Evolutionary conservation across 208 protist species (phyloP).

Genomic region (Trypanosoma melophagium): DNA sequence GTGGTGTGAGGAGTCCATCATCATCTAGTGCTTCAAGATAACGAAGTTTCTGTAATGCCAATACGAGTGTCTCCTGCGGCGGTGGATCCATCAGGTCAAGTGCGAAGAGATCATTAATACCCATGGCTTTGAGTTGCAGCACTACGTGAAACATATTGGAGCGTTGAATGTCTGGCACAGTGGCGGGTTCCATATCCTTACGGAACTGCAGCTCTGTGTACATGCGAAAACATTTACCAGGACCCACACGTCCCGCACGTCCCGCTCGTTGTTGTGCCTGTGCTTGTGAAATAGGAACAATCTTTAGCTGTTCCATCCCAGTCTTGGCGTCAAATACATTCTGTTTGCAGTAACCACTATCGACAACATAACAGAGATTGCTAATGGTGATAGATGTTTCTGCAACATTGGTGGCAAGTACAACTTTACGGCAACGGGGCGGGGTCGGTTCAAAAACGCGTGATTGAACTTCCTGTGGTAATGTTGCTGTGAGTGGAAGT

Average conservation of each 20-base stretch:
- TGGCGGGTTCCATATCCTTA: slow-evolving; percentile 94
- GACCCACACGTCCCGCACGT: slow-evolving; percentile 94
- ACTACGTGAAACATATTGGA: slow-evolving; percentile 98
- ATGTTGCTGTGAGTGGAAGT: slow-evolving; percentile 97
- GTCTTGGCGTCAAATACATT: slow-evolving; percentile 96
- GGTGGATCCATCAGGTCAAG: slow-evolving; percentile 99
- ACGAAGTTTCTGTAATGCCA: slow-evolving; percentile 96
- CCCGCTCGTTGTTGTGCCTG: slow-evolving; percentile 96
- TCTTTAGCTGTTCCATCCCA: slow-evolving; percentile 96
- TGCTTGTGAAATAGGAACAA: slow-evolving; percentile 97
- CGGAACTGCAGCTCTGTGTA: slow-evolving; percentile 96
- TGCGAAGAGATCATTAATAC: slow-evolving; percentile 95
- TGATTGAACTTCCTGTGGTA: slow-evolving; percentile 98
- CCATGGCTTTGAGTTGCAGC: slow-evolving; percentile 97
- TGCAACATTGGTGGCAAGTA: slow-evolving; percentile 99
- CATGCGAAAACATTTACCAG: slow-evolving; percentile 97
- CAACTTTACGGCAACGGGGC: slow-evolving; percentile 92
- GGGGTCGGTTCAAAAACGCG: slow-evolving; percentile 97
- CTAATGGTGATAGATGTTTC: slow-evolving; percentile 99
- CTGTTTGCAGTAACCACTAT: slow-evolving; percentile 98
- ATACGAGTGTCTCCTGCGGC: slow-evolving; percentile 91
- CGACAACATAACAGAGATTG: slow-evolving; percentile 98
- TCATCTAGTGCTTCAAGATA: slow-evolving; percentile 98
- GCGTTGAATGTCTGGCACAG: slow-evolving; percentile 98
- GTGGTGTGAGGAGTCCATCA: slow-evolving; percentile 95